phyloP scores from a whole-genome alignment of 768 basidiomycete species.

The Macrolepiota albuminosa region DNA sequence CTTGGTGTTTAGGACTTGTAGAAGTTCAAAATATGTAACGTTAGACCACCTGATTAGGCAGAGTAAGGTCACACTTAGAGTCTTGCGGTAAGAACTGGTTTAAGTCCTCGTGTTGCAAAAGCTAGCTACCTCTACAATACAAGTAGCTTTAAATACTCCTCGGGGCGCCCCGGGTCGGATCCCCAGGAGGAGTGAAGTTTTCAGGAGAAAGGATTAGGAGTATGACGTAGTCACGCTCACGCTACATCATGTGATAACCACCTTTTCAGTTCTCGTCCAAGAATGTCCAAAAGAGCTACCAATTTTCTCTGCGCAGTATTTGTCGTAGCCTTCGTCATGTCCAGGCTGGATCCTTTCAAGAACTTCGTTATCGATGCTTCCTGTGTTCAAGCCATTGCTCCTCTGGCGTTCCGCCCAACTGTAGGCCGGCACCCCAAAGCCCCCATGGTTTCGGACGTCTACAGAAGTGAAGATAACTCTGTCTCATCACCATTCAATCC shows the following conservation, averaged over 20 bases:
- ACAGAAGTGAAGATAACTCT: background rate
- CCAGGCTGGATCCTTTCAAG: background rate
- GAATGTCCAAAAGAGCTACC: background rate
- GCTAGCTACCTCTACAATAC: no score
- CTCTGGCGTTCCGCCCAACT: background rate
- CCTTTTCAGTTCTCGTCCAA: background rate
- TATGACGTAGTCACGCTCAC: no score
- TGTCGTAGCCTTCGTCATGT: background rate
- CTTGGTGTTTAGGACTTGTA: background rate
- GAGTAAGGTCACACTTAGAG: background rate
- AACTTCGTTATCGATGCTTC: background rate
- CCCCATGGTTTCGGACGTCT: background rate
- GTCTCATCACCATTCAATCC: background rate
- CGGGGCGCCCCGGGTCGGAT: no score
- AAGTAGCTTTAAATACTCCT: no score
- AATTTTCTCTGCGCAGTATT: background rate
- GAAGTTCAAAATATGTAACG: background rate
- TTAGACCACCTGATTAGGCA: background rate
- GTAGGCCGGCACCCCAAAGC: background rate
- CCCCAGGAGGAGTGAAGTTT: no score
- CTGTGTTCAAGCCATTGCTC: background rate
- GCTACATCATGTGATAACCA: background rate
- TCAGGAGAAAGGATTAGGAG: no score
- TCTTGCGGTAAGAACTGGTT: background rate
- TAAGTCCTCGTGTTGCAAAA: background rate